Conservation (phyloP, 257 asterid genomes). For the Solanum lignicaule region DNA sequence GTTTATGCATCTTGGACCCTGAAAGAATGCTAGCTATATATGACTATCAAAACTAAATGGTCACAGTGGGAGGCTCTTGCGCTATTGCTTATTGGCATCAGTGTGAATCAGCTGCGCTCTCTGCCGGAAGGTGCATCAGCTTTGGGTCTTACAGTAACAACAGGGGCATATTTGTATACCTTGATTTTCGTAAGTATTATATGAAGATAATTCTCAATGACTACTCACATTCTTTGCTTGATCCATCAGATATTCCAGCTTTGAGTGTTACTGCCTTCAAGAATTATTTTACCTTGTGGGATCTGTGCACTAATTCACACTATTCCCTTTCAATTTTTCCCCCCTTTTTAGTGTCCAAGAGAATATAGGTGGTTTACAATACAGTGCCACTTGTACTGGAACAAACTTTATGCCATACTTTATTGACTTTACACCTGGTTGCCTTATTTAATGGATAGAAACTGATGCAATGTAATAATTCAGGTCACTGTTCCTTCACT, state of each 20-base stretch:
- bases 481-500: constrained; percentile 96
- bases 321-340: not conserved
- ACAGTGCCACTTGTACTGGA: not conserved
- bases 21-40: not conserved
- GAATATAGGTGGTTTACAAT: not conserved
- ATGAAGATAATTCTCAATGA: not conserved
- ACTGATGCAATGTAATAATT: constrained; percentile 5
- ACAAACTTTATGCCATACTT: not conserved
- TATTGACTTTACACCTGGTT: not conserved
- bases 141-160: constrained; percentile 80
- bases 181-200: constrained; percentile 76
- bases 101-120: constrained; percentile 87
- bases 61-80: constrained; percentile 99
- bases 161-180: constrained; percentile 76
- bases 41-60: constrained; percentile 1
- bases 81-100: constrained; percentile 88
- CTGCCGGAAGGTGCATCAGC: constrained; percentile 69
- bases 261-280: not conserved
- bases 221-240: not conserved
- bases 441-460: not conserved
- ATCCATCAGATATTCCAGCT: not conserved
- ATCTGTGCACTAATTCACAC: not conserved
- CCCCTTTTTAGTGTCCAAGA: not conserved
- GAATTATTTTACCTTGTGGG: not conserved
- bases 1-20: not conserved